A percentile compares a stretch with the other conserved stretches of the same genome.
These are phyloP conservation scores for Ligustrum vulgare DNA, from an alignment of 257 asterid species.

Conservation along the genomic window DNA sequence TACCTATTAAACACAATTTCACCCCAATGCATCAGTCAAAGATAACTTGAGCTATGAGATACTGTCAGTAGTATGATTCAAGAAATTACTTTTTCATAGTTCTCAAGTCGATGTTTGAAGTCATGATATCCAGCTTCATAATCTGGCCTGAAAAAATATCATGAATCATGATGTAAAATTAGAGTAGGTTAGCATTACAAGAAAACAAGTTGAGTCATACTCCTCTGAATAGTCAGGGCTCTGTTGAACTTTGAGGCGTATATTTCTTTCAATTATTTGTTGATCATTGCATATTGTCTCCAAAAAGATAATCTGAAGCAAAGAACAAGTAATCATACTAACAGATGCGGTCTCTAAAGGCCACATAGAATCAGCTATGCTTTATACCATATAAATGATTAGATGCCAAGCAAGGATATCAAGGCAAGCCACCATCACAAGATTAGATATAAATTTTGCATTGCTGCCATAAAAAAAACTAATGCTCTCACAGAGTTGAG, in stretches of 20 bases:
- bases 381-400: not conserved
- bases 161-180: conserved; percentile 28
- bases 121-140: conserved; percentile 97
- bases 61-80: conserved; percentile 27
- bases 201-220: conserved; percentile 46
- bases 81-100: conserved; percentile 80
- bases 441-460: not conserved
- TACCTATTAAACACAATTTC: conserved; percentile 21
- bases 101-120: conserved; percentile 85
- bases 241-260: conserved; percentile 99
- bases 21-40: conserved; percentile 20
- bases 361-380: conserved; percentile 15
- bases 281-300: conserved; percentile 93
- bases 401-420: conserved; percentile 13
- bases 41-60: conserved; percentile 1
- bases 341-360: conserved; percentile 20
- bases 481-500: no score
- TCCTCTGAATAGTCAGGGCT: conserved; percentile 99
- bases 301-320: conserved; percentile 77
- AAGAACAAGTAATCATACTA: conserved; percentile 17
- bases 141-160: conserved; percentile 80
- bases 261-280: conserved; percentile 86
- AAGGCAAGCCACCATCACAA: conserved; percentile 2
- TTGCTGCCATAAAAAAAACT: not conserved
- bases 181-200: conserved; percentile 16